Percentiles rank a stretch among this genome's conserved stretches.
These are phyloP conservation scores for Harringtonia aguacate DNA, from an alignment of 2,329 filamentous ascomycete species.

Conservation along the genomic window DNA sequence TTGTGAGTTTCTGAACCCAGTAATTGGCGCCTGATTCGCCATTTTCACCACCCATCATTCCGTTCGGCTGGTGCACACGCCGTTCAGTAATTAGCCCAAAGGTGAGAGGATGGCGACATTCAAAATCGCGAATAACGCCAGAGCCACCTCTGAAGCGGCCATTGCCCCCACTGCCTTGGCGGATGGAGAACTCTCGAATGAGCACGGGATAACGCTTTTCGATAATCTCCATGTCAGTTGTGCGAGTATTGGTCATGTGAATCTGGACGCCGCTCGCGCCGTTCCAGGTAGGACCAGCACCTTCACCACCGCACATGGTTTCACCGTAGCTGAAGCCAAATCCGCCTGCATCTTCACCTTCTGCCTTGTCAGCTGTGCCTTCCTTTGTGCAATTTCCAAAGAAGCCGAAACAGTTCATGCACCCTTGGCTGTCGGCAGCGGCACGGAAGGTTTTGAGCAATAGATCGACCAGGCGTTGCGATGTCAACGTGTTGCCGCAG, in stretches of 20 bases:
- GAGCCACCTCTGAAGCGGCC: slow-evolving; percentile 61
- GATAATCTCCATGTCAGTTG: slow-evolving; percentile 70
- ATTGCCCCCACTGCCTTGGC: slow-evolving; percentile 49
- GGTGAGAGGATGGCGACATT: slow-evolving; percentile 67
- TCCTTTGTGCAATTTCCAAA: slow-evolving; percentile 59
- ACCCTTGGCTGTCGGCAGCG: slow-evolving; percentile 67
- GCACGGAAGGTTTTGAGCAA: slow-evolving; percentile 70
- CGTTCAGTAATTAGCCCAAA: slow-evolving; percentile 70
- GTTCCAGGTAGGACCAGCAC: slow-evolving; percentile 62
- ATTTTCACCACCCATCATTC: slow-evolving; percentile 71
- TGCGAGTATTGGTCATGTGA: slow-evolving; percentile 79
- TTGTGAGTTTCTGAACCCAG: slow-evolving; percentile 54
- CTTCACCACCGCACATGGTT: slow-evolving; percentile 68
- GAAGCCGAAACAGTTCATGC: slow-evolving; percentile 77
- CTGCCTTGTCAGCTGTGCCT: slow-evolving; percentile 23
- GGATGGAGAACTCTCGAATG: slow-evolving; percentile 56
- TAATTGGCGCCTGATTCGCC: slow-evolving; percentile 71
- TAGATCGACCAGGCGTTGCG: slow-evolving; percentile 73
- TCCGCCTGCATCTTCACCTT: slow-evolving; percentile 16
- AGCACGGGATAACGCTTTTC: slow-evolving; percentile 67
- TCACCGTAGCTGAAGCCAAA: slow-evolving; percentile 75
- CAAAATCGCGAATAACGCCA: slow-evolving; percentile 67
- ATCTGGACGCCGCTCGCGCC: slow-evolving; percentile 68
- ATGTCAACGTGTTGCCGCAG: slow-evolving; percentile 70
- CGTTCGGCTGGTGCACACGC: slow-evolving; percentile 67